Conservation (phyloP, 2,329 filamentous ascomycete genomes). For the Sarocladium strictum region DNA sequence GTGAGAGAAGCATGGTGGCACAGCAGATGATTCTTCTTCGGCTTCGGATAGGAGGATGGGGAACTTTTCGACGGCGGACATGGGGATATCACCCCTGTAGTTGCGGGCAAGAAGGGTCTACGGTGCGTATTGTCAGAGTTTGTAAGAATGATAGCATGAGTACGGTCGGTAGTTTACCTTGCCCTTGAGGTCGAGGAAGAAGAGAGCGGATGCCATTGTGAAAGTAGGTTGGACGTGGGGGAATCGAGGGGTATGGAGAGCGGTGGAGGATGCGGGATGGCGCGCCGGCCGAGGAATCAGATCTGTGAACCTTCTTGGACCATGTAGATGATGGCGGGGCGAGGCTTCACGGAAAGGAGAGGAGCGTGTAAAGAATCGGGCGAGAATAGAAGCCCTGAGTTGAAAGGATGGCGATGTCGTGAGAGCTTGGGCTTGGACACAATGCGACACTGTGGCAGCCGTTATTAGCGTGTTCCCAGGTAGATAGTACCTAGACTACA, state of each 20-base stretch:
- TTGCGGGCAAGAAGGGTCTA: constrained; percentile 97
- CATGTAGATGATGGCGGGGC: not conserved
- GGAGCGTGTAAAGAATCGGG: not conserved
- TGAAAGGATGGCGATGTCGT: not conserved
- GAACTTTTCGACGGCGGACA: constrained; percentile 98
- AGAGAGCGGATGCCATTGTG: constrained; percentile 91
- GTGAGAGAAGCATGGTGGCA: constrained; percentile 95
- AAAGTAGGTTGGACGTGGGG: constrained; percentile 15
- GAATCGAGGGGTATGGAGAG: constrained; percentile 16
- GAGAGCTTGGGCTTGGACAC: not conserved
- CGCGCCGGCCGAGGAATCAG: constrained; percentile 17
- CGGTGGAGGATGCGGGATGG: constrained; percentile 12
- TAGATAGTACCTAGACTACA: not conserved
- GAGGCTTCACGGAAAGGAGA: not conserved
- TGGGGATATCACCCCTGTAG: constrained; percentile 96
- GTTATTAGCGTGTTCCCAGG: not conserved
- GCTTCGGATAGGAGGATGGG: constrained; percentile 93
- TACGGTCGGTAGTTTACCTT: constrained; percentile 56
- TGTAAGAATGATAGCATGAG: not conserved
- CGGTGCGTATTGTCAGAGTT: constrained; percentile 1
- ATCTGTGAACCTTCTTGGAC: not conserved
- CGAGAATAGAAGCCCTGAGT: not conserved
- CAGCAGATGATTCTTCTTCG: constrained; percentile 97
- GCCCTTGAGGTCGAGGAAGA: constrained; percentile 99
- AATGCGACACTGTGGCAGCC: constrained; percentile 1